Conservation (phyloP, 441 rosid species). For the Pelargonium cotyledonis region DNA sequence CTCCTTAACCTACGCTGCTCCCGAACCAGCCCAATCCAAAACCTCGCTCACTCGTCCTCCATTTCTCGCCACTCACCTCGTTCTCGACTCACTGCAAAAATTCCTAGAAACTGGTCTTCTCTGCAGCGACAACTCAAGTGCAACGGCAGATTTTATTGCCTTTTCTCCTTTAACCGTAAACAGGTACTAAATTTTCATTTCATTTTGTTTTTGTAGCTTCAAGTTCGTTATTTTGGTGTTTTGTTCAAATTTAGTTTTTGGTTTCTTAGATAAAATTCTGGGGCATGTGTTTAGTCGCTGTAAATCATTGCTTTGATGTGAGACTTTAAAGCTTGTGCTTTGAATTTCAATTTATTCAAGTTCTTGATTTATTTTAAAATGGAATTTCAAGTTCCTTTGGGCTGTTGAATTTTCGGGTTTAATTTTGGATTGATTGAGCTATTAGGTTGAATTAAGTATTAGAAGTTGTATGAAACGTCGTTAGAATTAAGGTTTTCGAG, state of each 20-base stretch:
- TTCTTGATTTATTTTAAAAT: background rate
- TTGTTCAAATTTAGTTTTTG: no score
- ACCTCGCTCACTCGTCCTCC: background rate
- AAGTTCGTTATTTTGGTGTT: no score
- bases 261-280: no score
- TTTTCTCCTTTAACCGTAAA: conserved; percentile 52
- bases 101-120: conserved; percentile 25
- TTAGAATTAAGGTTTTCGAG: background rate
- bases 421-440: background rate
- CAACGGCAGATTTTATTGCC: conserved; percentile 48
- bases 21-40: background rate
- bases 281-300: no score
- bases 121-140: conserved; percentile 38
- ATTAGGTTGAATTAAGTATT: background rate
- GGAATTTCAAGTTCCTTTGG: background rate
- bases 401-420: background rate
- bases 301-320: background rate
- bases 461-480: no score
- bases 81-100: background rate
- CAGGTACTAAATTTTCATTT: conserved; percentile 34
- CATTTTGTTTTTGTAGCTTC: background rate
- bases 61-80: no score
- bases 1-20: background rate
- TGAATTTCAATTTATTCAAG: background rate
- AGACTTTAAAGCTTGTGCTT: background rate